Percentiles rank a stretch among this genome's conserved stretches.
phyloP scores from a whole-genome alignment of 225 moss, liverwort and hornwort species.

The Sphagnum contortum region DNA sequence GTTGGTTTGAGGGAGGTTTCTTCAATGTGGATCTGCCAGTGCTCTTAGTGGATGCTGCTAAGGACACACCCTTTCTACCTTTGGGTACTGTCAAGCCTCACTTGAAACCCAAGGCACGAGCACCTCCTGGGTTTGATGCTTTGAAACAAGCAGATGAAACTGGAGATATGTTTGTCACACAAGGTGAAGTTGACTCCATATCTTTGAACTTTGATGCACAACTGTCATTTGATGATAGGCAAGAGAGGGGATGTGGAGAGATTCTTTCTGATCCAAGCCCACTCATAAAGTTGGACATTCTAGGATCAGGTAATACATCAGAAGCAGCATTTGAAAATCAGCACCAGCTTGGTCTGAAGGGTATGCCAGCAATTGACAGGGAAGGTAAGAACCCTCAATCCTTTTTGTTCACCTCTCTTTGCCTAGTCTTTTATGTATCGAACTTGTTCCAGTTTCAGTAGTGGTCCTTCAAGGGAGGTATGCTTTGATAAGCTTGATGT shows the following conservation, averaged over 20 bases:
- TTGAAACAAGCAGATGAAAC: slow-evolving; percentile 70
- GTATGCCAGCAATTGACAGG: too few relatives aligned
- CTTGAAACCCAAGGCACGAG: slow-evolving; percentile 91
- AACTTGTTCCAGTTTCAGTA: too few relatives aligned
- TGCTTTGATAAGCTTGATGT: too few relatives aligned
- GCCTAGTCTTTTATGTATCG: too few relatives aligned
- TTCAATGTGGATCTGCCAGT: slow-evolving; percentile 92
- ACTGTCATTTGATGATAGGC: slow-evolving; percentile 8
- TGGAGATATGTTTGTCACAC: slow-evolving; percentile 32
- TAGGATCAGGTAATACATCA: too few relatives aligned
- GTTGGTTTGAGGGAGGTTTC: slow-evolving; percentile 98
- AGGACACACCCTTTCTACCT: slow-evolving; percentile 51
- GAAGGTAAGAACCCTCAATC: too few relatives aligned
- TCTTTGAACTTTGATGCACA: slow-evolving; percentile 30
- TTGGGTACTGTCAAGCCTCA: slow-evolving; percentile 93
- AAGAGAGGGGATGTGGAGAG: slow-evolving; percentile 18
- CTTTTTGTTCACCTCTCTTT: too few relatives aligned
- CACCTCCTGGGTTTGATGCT: slow-evolving; percentile 86
- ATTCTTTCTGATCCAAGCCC: neutral
- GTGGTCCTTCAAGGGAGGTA: too few relatives aligned
- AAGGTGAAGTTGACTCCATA: slow-evolving; percentile 42
- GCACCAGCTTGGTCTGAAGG: too few relatives aligned
- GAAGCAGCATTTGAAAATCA: too few relatives aligned
- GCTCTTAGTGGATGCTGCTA: slow-evolving; percentile 62
- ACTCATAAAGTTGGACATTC: too few relatives aligned